Base-by-base conservation (phyloP, 2,329 filamentous ascomycete species). In the Colletotrichum sp. region DNA sequence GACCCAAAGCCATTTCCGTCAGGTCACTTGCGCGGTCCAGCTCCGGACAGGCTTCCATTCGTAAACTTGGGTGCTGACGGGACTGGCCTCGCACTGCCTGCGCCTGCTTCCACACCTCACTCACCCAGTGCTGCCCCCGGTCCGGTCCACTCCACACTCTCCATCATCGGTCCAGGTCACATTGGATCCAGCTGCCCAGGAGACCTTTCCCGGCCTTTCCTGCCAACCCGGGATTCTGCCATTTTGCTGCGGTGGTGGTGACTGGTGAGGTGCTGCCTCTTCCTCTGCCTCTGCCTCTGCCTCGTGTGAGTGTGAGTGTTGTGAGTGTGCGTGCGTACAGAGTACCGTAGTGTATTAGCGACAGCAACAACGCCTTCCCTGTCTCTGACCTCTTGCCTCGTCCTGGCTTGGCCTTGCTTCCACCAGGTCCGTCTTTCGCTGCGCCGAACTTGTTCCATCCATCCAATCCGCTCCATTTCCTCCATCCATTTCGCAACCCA, bases 81-180 rank as follows among this genome's bases (percentile, higher is more conserved):
- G 43, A 63, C n/a, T 63, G 60, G 60, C 14, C 28, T 34, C 55
- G 26, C 26, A 26, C 21, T 26, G 55, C 55, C 55, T 26, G 55
- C 55, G 10, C 55, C 26, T 59, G 55, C 55, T 59, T 59, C 21
- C 55, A 59, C 55, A 26, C 30, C 30, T 30, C 26, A 32, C 14
- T 30, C 55, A 14, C 55, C 55, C 55, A 24, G n/a, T 24, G 43
- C 43, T 43, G 39, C 43, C 69, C 70, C 72, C 48, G 57, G 73
- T 68, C 70, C 64, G 70, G 21, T 73, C 32, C 57, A 65, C 73
- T 73, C 73, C 73, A 74, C 70, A 73, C 28, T 61, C 68, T 70
- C 59, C 68, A 71, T 71, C 68, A 65, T 71, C 60, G 36, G 34
- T 43, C 61, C 39, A 48, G 39, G 39, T 48, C 39, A 48, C 39